These are phyloP conservation scores for Flammula alnicola DNA, from an alignment of 1,284 basidiomycete species.

Conservation along the genomic window DNA sequence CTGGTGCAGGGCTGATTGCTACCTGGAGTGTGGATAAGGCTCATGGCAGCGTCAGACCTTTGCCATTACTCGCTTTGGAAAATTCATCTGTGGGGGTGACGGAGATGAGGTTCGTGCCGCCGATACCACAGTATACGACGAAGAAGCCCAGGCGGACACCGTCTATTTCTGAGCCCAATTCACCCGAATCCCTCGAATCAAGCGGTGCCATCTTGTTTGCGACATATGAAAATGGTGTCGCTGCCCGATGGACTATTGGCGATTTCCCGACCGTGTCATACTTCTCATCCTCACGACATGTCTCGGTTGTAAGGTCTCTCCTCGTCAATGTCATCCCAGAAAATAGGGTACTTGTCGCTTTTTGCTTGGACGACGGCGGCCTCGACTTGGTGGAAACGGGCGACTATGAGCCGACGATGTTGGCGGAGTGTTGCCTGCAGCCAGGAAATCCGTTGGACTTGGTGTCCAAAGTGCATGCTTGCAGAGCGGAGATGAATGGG, in stretches of 20 bases:
- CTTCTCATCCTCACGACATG: conserved; percentile 50
- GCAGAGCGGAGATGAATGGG: conserved; percentile 54
- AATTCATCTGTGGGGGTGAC: conserved; percentile 51
- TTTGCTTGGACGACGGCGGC: conserved; percentile 65
- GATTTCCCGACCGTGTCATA: conserved; percentile 40
- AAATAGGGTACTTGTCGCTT: conserved; percentile 55
- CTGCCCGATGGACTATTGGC: conserved; percentile 57
- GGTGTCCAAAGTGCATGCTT: conserved; percentile 57
- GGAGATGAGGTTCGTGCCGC: conserved; percentile 52
- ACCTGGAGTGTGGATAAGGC: conserved; percentile 57
- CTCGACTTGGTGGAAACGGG: conserved; percentile 62
- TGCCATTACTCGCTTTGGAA: conserved; percentile 52
- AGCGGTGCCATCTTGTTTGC: conserved; percentile 44
- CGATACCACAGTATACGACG: conserved; percentile 20
- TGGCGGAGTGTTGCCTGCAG: conserved; percentile 50
- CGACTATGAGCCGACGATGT: conserved; percentile 42
- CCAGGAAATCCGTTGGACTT: conserved; percentile 61
- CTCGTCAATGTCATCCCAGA: conserved; percentile 52
- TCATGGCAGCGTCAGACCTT: conserved; percentile 29
- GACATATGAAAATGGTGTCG: conserved; percentile 61
- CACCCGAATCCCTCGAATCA: conserved; percentile 26
- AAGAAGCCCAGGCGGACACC: conserved; percentile 27
- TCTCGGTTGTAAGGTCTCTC: conserved; percentile 49
- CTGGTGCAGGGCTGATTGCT: conserved; percentile 61
- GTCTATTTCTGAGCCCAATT: conserved; percentile 36